Evolutionary conservation across 148 eudicot species (phyloP), one percentile per base, ranked within the genome.

Genomic region (Selenicereus undatus): DNA sequence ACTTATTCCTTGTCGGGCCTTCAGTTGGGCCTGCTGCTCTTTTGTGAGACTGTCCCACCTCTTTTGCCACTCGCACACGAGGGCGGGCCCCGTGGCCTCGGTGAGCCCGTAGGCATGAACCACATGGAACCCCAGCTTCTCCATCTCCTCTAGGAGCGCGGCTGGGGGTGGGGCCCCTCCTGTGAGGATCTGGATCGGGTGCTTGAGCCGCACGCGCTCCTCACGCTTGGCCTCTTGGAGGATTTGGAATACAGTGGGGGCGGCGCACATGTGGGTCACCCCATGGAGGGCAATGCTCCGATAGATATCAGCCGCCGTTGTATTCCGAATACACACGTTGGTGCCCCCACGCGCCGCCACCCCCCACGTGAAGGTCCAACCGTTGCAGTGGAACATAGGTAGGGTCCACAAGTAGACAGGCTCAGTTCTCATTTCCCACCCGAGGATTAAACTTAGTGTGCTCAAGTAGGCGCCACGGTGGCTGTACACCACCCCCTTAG

Each of bases 331-430:
- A 80, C 96, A 95, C 1, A 95, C 96, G 71, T 93, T 95, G 78
- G 98, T 95, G 39, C 98, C 98, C 21, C 98, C 98, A 0, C 97
- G 87, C 0, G 98, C 98, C 0, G 98, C 98, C 2, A 93, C 83
- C 4, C 98, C 98, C 98, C 98, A 95, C 2, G 98, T 93, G 88
- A 95, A 91, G 22, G 97, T 95, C 97, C 98, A 95, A 14, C 98
- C 98, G n/a, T 95, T 95, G 81, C 98, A 95, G 58, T 95, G 98
- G 83, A 95, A 95, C 98, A 95, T 95, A 11, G 98, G 97, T 12
- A 95, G 90, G 14, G 97, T 87, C 98, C 98, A 95, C 17, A 95
- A 52, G 42, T 91, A 95, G 1, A 95, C 90, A 2, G 98, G 93
- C 72, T 83, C 94, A 5, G 82, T 89, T 42, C 89, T 89, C 98